These are phyloP conservation scores for Penicillium maclennaniae DNA, from an alignment of 495 filamentous ascomycete genomes.

Conservation along the genomic window DNA sequence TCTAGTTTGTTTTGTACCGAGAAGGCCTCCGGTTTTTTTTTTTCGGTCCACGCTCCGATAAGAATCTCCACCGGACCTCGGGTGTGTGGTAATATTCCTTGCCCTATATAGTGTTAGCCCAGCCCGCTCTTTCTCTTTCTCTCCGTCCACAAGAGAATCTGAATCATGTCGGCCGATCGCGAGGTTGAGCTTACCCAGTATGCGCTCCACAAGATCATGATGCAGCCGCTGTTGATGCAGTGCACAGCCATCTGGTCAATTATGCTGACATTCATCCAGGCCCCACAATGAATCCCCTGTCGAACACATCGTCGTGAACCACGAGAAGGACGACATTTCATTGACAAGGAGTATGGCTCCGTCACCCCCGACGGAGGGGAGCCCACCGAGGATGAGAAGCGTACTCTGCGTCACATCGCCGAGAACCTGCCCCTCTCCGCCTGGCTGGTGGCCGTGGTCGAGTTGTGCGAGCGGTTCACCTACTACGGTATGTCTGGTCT, in stretches of 20 bases:
- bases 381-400: slow-evolving; percentile 52
- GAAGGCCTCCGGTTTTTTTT: slow-evolving; percentile 11
- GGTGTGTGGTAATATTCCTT: slow-evolving; percentile 15
- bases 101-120: slow-evolving; percentile 20
- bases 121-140: slow-evolving; percentile 4
- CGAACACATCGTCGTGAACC: slow-evolving; percentile 22
- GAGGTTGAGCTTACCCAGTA: slow-evolving; percentile 37
- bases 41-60: slow-evolving; percentile 20
- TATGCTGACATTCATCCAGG: background rate
- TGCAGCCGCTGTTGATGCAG: background rate
- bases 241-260: background rate
- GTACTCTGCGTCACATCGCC: slow-evolving; percentile 47
- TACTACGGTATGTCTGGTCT: slow-evolving; percentile 58
- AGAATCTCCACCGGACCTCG: slow-evolving; percentile 20
- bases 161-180: slow-evolving; percentile 32
- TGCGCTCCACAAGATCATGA: slow-evolving; percentile 9
- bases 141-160: slow-evolving; percentile 5
- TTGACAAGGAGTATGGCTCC: slow-evolving; percentile 31
- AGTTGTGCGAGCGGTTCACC: slow-evolving; percentile 64
- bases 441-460: slow-evolving; percentile 59
- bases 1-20: background rate
- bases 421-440: slow-evolving; percentile 54
- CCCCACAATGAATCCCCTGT: slow-evolving; percentile 13
- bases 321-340: slow-evolving; percentile 27
- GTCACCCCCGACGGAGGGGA: slow-evolving; percentile 46